phyloP scores from a whole-genome alignment of 2,329 filamentous ascomycete genomes.

The Macrophomina phaseolina region DNA sequence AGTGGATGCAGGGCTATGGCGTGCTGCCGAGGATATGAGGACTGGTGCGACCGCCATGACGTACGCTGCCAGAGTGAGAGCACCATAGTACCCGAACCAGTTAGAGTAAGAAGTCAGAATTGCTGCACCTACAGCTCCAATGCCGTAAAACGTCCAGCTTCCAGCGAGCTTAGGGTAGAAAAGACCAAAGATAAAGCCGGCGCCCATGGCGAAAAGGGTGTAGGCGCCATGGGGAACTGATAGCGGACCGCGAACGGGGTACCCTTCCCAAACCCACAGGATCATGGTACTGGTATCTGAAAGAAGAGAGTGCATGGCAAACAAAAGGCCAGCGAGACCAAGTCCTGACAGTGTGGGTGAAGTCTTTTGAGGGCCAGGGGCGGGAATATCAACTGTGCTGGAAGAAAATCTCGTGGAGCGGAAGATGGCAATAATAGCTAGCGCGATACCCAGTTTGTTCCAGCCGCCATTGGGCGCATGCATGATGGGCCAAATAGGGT shows the following conservation, averaged over 20 bases:
- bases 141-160: slow-evolving; percentile 79
- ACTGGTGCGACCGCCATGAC: slow-evolving; percentile 79
- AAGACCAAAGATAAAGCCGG: slow-evolving; percentile 77
- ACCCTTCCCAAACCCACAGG: slow-evolving; percentile 97
- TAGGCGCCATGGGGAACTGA: slow-evolving; percentile 88
- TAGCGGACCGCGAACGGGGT: slow-evolving; percentile 85
- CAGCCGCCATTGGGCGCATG: slow-evolving; percentile 87
- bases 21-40: slow-evolving; percentile 76
- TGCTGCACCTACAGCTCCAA: slow-evolving; percentile 80
- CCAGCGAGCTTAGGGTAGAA: slow-evolving; percentile 72
- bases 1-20: slow-evolving; percentile 75
- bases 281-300: slow-evolving; percentile 99
- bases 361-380: slow-evolving; percentile 64
- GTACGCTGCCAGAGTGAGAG: slow-evolving; percentile 75
- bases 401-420: slow-evolving; percentile 73
- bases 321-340: slow-evolving; percentile 83
- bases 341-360: slow-evolving; percentile 75
- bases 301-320: slow-evolving; percentile 87
- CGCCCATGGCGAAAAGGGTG: slow-evolving; percentile 86
- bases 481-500: slow-evolving; percentile 96
- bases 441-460: slow-evolving; percentile 80
- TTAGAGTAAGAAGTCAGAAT: slow-evolving; percentile 77
- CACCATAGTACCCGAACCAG: slow-evolving; percentile 92
- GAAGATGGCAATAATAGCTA: slow-evolving; percentile 77
- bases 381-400: slow-evolving; percentile 52